Percentiles rank a stretch among this genome's conserved stretches.
phyloP scores from a whole-genome alignment of 768 basidiomycete species.

The Agrocybe praecox region DNA sequence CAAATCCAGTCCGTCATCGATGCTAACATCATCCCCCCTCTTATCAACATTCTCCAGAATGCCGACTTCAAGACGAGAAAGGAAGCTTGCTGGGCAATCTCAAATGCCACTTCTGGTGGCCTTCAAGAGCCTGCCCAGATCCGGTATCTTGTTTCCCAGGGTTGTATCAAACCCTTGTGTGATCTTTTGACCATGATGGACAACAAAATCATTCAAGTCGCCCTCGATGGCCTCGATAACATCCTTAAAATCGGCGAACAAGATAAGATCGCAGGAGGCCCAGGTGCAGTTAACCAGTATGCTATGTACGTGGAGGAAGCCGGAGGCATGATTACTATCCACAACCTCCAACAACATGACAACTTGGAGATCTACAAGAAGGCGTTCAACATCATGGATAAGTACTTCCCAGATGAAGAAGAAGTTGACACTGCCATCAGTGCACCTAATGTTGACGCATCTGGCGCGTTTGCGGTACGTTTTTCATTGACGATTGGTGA shows the following conservation, averaged over 20 bases:
- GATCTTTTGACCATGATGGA: slow-evolving; percentile 98
- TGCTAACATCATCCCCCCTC: slow-evolving; percentile 96
- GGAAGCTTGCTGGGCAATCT: slow-evolving; percentile 99
- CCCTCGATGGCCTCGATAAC: slow-evolving; percentile 97
- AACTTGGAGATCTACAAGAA: slow-evolving; percentile 99
- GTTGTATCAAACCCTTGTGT: slow-evolving; percentile 98
- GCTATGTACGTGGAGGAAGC: slow-evolving; percentile 96
- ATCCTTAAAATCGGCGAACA: slow-evolving; percentile 97
- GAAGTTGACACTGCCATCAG: slow-evolving; percentile 84
- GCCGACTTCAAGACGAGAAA: slow-evolving; percentile 99
- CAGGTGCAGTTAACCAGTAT: slow-evolving; percentile 89
- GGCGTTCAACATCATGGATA: slow-evolving; percentile 98
- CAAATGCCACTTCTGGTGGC: slow-evolving; percentile 97
- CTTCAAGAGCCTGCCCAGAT: slow-evolving; percentile 96
- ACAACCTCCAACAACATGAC: slow-evolving; percentile 99
- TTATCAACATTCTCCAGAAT: slow-evolving; percentile 96
- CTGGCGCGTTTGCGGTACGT: slow-evolving; percentile 76
- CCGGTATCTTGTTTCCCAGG: slow-evolving; percentile 95
- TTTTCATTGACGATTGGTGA: slow-evolving; percentile 9
- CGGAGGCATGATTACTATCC: slow-evolving; percentile 98
- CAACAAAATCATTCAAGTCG: slow-evolving; percentile 99
- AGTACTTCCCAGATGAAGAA: slow-evolving; percentile 98
- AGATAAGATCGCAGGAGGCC: slow-evolving; percentile 83
- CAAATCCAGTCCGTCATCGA: slow-evolving; percentile 98
- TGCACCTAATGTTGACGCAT: slow-evolving; percentile 73